These are phyloP conservation scores for Nepenthes gracilis DNA, from an alignment of 148 eudicot species.

Conservation along the genomic window DNA sequence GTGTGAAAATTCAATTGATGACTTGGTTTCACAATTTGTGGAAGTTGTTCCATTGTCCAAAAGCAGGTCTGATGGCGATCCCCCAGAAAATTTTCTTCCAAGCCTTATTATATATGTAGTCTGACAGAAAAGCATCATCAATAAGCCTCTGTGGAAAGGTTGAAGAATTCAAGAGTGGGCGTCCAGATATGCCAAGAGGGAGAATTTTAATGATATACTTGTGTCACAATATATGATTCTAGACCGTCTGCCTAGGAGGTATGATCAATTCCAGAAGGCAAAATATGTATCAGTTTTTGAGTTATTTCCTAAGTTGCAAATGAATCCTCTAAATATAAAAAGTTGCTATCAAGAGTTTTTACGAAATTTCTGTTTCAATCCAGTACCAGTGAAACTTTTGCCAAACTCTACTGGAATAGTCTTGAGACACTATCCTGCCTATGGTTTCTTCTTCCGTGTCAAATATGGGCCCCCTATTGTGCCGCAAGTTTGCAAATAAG, in stretches of 20 bases:
- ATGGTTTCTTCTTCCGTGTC: not conserved
- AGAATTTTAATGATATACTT: constrained; percentile 56
- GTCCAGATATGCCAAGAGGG: constrained; percentile 41
- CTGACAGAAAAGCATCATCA: constrained; percentile 23
- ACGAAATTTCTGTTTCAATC: not conserved
- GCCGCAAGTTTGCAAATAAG: too few relatives aligned
- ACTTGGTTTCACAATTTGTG: constrained; percentile 44
- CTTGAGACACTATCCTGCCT: not conserved
- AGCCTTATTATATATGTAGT: constrained; percentile 51
- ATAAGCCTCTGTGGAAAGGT: constrained; percentile 28
- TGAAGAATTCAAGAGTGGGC: constrained; percentile 26
- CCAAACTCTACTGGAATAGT: too few relatives aligned
- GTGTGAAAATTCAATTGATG: constrained; percentile 11
- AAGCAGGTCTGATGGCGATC: constrained; percentile 19
- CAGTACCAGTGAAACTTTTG: too few relatives aligned
- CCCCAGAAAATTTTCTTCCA: constrained; percentile 54
- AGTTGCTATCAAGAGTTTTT: not conserved
- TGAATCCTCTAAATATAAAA: not conserved
- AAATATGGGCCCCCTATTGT: too few relatives aligned
- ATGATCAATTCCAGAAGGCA: not conserved
- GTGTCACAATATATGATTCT: constrained; percentile 68
- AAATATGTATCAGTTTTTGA: not conserved
- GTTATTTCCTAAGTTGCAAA: not conserved
- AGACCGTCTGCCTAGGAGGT: constrained; percentile 93
- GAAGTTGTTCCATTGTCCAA: constrained; percentile 34